Evolutionary conservation across 2,329 filamentous ascomycete genomes (phyloP).

Genomic region (Paraphaeosphaeria sporulosa): DNA sequence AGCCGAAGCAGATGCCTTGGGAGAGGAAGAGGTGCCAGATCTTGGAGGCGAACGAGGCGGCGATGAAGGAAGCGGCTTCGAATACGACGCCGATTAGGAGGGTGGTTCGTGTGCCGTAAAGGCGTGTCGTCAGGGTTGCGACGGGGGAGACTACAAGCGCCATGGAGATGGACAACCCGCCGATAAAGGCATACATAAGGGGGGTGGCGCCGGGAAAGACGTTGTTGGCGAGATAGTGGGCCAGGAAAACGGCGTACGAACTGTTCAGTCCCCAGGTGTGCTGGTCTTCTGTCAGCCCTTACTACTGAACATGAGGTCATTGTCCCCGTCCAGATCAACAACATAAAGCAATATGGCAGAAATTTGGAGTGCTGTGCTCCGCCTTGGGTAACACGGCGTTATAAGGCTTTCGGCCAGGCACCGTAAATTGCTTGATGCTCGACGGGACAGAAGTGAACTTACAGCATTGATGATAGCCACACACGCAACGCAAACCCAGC

Average conservation of each 20-base stretch:
- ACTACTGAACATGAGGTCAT: too few relatives aligned
- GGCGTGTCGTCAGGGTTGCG: conserved; percentile 67
- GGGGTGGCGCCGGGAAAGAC: conserved; percentile 69
- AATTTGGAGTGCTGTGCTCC: too few relatives aligned
- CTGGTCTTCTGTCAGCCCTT: conserved; percentile 42
- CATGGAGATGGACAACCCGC: conserved; percentile 70
- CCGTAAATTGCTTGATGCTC: not conserved
- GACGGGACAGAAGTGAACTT: conserved; percentile 19
- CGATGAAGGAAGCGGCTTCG: conserved; percentile 70
- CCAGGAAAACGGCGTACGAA: conserved; percentile 76
- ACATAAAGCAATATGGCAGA: too few relatives aligned
- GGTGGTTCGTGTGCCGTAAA: conserved; percentile 69
- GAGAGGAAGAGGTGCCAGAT: conserved; percentile 80
- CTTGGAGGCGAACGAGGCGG: conserved; percentile 71
- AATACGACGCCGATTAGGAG: conserved; percentile 71
- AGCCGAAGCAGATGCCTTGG: conserved; percentile 79
- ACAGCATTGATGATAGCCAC: conserved; percentile 45
- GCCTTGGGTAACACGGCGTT: too few relatives aligned
- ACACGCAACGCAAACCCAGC: conserved; percentile 61
- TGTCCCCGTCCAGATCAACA: too few relatives aligned
- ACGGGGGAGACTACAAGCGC: conserved; percentile 74
- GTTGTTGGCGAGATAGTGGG: conserved; percentile 70
- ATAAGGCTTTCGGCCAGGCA: too few relatives aligned
- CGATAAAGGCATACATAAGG: conserved; percentile 80
- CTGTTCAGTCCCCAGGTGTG: conserved; percentile 81